phyloP scores from a whole-genome alignment of 1,284 basidiomycete genomes.

The Ustilago shanxiensis region DNA sequence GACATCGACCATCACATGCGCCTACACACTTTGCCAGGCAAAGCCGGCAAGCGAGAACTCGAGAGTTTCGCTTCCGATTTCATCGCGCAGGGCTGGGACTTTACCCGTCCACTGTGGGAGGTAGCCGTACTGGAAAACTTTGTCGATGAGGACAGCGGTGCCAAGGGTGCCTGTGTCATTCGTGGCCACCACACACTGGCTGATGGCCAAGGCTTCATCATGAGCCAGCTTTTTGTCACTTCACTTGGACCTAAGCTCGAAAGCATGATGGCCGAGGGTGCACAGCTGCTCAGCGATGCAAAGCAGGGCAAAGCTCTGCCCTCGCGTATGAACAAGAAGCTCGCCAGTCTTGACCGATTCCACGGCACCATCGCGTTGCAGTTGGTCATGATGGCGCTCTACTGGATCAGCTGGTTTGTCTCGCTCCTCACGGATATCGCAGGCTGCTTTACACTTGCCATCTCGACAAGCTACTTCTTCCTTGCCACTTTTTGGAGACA shows the following conservation, averaged over 20 bases:
- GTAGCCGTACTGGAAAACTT: conserved; percentile 57
- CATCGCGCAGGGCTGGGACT: conserved; percentile 63
- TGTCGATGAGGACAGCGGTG: conserved; percentile 42
- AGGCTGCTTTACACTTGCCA: conserved; percentile 43
- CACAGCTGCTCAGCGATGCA: conserved; percentile 49
- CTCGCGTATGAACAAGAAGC: conserved; percentile 59
- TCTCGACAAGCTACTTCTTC: conserved; percentile 51
- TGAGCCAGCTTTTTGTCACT: conserved; percentile 62
- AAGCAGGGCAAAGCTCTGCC: conserved; percentile 59
- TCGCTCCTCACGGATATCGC: conserved; percentile 37
- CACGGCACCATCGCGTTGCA: conserved; percentile 50
- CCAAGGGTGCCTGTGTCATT: conserved; percentile 56
- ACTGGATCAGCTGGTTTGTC: conserved; percentile 53
- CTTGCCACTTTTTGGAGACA: conserved; percentile 58
- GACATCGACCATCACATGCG: conserved; percentile 48
- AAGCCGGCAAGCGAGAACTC: conserved; percentile 59
- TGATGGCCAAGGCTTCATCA: conserved; percentile 68
- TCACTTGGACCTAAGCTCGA: conserved; percentile 63
- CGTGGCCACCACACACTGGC: conserved; percentile 65
- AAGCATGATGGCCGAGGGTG: conserved; percentile 57
- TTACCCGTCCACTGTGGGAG: conserved; percentile 62
- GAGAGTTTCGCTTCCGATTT: conserved; percentile 59
- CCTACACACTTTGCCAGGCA: conserved; percentile 37
- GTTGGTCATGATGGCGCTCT: conserved; percentile 56
- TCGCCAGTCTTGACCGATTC: conserved; percentile 57